Evolutionary conservation across 129 eudicot genomes (phyloP).

Genomic region (Ambrosia trifida): DNA sequence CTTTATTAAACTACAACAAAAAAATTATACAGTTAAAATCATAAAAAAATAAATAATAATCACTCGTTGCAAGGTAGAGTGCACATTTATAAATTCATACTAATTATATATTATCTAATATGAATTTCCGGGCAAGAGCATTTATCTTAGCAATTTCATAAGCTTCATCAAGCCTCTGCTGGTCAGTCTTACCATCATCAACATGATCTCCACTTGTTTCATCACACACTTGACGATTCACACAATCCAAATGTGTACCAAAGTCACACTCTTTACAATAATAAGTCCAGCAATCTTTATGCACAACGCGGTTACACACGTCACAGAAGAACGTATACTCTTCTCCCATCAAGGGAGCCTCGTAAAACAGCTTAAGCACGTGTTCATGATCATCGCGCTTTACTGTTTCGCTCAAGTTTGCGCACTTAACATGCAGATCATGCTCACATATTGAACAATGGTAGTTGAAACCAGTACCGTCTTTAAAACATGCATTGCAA

Average conservation of each 20-base stretch:
- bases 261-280: constrained; percentile 32
- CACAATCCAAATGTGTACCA: constrained; percentile 40
- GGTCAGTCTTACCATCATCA: constrained; percentile 15
- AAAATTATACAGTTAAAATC: no score
- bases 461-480: constrained; percentile 37
- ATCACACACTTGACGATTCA: constrained; percentile 21
- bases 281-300: constrained; percentile 35
- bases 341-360: constrained; percentile 21
- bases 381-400: constrained; percentile 37
- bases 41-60: no score
- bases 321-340: constrained; percentile 34
- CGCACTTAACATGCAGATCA: constrained; percentile 53
- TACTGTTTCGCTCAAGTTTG: constrained; percentile 42
- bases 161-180: constrained; percentile 30
- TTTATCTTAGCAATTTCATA: constrained; percentile 22
- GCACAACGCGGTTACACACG: constrained; percentile 30
- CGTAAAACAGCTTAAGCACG: constrained; percentile 31
- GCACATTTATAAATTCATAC: no score
- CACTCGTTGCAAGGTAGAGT: no score
- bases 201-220: constrained; percentile 16
- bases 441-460: constrained; percentile 41
- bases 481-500: constrained; percentile 48
- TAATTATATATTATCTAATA: neutral
- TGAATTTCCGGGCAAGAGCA: constrained; percentile 6
- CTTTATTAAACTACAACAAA: no score